Percentiles rank a stretch among this genome's conserved stretches.
These are phyloP conservation scores for Hansenula sp. DNA, from an alignment of 1,139 yeast genomes.

Conservation along the genomic window DNA sequence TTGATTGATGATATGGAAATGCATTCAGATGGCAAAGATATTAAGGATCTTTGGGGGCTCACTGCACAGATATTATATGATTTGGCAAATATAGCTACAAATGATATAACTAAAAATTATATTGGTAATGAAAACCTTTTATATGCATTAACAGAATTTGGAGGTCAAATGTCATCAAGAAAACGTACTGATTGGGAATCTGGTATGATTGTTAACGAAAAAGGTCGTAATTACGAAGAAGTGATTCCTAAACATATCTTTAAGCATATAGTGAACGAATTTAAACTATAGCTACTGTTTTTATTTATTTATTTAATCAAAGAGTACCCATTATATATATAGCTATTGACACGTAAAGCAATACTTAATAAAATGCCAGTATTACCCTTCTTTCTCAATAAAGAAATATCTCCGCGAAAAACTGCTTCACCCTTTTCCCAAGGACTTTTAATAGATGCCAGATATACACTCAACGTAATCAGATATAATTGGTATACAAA, in stretches of 20 bases:
- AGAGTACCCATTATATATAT: background rate
- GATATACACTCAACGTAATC: no score
- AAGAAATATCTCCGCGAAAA: background rate
- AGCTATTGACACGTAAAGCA: background rate
- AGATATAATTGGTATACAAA: no score
- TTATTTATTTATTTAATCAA: background rate
- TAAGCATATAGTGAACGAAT: slow-evolving; percentile 14
- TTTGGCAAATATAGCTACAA: slow-evolving; percentile 51
- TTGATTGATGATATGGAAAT: slow-evolving; percentile 23
- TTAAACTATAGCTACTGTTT: slow-evolving; percentile 7
- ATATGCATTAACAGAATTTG: slow-evolving; percentile 47
- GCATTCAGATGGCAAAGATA: slow-evolving; percentile 26
- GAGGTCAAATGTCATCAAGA: slow-evolving; percentile 37
- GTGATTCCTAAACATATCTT: slow-evolving; percentile 29
- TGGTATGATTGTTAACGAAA: slow-evolving; percentile 32
- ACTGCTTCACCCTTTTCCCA: slow-evolving; percentile 1
- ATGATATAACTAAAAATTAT: slow-evolving; percentile 8
- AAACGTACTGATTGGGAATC: slow-evolving; percentile 37
- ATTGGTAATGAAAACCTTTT: slow-evolving; percentile 68
- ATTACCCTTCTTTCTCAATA: no score
- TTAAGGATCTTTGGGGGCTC: slow-evolving; percentile 84
- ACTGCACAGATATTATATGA: slow-evolving; percentile 86
- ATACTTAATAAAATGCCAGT: no score
- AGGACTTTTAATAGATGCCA: no score
- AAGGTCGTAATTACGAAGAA: slow-evolving; percentile 44